Conservation (phyloP, 306 rosid species). For the Castanospermum australe region DNA sequence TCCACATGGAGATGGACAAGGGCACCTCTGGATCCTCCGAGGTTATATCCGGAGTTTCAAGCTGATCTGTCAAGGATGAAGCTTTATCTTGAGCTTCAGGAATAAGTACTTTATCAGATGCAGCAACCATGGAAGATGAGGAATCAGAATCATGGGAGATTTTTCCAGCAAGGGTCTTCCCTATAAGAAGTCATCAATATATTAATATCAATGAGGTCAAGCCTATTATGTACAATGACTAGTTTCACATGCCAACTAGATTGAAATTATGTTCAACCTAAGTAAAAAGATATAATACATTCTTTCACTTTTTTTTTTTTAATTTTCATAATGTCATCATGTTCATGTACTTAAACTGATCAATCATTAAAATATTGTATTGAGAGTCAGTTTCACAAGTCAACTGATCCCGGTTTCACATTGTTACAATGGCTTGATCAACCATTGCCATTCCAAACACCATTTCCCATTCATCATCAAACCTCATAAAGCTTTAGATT, state of each 20-base stretch:
- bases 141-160: constrained; percentile 66
- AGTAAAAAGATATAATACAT: not conserved
- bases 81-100: constrained; percentile 67
- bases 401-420: not conserved
- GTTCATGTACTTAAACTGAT: not conserved
- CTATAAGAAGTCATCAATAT: constrained; percentile 48
- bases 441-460: not conserved
- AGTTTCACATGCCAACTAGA: constrained; percentile 11
- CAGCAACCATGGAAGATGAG: constrained; percentile 57
- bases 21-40: constrained; percentile 67
- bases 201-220: constrained; percentile 22
- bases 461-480: not conserved
- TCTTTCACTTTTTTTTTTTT: constrained; percentile 20
- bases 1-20: constrained; percentile 1
- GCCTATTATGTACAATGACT: not conserved
- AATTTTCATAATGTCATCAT: constrained; percentile 6
- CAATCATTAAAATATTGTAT: not conserved
- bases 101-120: constrained; percentile 68
- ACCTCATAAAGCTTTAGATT: not conserved
- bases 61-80: constrained; percentile 51
- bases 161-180: constrained; percentile 61
- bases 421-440: not conserved
- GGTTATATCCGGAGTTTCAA: constrained; percentile 49
- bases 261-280: constrained; percentile 21
- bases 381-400: not conserved